Conservation (phyloP, 1,139 yeast species). For the Debaryomyces sp. region DNA sequence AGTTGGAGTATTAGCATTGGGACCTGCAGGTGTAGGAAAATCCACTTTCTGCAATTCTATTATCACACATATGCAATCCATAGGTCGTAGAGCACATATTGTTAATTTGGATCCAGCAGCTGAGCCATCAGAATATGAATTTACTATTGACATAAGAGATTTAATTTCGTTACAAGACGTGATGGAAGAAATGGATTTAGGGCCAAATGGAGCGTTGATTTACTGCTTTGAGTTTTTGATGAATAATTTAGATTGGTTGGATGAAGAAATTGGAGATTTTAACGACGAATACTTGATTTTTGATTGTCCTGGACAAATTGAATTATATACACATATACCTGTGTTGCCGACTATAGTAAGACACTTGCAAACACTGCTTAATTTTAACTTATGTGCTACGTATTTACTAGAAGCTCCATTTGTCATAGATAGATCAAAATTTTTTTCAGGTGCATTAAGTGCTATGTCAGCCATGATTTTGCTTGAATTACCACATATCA, state of each 20-base stretch:
- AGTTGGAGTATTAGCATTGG: constrained; percentile 92
- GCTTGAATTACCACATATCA: constrained; percentile 91
- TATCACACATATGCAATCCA: constrained; percentile 83
- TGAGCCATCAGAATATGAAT: constrained; percentile 87
- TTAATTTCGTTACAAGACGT: constrained; percentile 90
- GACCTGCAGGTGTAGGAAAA: constrained; percentile 98
- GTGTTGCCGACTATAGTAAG: constrained; percentile 85
- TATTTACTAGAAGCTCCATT: constrained; percentile 93
- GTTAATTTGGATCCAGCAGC: constrained; percentile 98
- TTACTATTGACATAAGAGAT: constrained; percentile 90
- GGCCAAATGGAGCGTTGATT: constrained; percentile 93
- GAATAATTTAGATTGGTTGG: constrained; percentile 93
- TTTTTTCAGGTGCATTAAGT: constrained; percentile 91
- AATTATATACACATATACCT: constrained; percentile 92
- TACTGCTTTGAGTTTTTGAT: constrained; percentile 91
- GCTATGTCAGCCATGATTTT: constrained; percentile 99
- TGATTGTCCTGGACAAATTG: constrained; percentile 99
- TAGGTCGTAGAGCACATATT: constrained; percentile 91
- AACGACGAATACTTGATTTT: constrained; percentile 92
- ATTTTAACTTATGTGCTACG: constrained; percentile 89
- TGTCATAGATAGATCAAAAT: constrained; percentile 85
- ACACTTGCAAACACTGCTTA: constrained; percentile 76
- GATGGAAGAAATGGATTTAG: constrained; percentile 93
- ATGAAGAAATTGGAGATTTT: constrained; percentile 90
- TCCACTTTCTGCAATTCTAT: constrained; percentile 89